Evolutionary conservation across 495 filamentous ascomycete species (phyloP).

Genomic region (Xylaria nigripes): DNA sequence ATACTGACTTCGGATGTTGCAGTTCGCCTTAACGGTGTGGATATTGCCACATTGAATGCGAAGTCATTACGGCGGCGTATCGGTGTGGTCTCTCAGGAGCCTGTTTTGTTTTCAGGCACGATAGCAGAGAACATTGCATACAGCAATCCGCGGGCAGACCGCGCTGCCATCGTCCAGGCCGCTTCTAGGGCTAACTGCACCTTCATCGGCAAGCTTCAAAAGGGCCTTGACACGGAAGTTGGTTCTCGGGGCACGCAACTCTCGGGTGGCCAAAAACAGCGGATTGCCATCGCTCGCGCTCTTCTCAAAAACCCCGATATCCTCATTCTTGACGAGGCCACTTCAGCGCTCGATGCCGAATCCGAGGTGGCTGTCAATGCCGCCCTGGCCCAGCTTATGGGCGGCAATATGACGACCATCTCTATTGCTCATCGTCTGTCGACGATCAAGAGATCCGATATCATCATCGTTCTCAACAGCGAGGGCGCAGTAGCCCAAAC

Average conservation of each 20-base stretch:
- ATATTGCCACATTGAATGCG: constrained; percentile 81
- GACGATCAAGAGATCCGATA: constrained; percentile 91
- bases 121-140: constrained; percentile 97
- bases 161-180: constrained; percentile 74
- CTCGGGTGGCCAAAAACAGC: constrained; percentile 93
- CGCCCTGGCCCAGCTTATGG: constrained; percentile 70
- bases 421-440: constrained; percentile 91
- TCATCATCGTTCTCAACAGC: constrained; percentile 76
- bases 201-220: constrained; percentile 94
- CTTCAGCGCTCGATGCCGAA: constrained; percentile 92
- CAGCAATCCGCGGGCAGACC: constrained; percentile 69
- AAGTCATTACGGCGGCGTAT: constrained; percentile 92
- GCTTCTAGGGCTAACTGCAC: constrained; percentile 92
- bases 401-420: constrained; percentile 83
- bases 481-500: constrained; percentile 86
- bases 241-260: constrained; percentile 89
- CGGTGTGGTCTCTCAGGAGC: constrained; percentile 90
- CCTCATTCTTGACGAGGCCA: constrained; percentile 90
- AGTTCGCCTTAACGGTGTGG: constrained; percentile 71
- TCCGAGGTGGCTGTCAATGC: constrained; percentile 92
- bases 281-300: constrained; percentile 92
- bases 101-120: constrained; percentile 89
- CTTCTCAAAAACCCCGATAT: constrained; percentile 95
- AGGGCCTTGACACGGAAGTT: constrained; percentile 89
- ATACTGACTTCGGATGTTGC: neutral